Evolutionary conservation across 2,329 filamentous ascomycete genomes (phyloP), one percentile per base, ranked within the genome.

Genomic region (Diaporthe ilicicola): DNA sequence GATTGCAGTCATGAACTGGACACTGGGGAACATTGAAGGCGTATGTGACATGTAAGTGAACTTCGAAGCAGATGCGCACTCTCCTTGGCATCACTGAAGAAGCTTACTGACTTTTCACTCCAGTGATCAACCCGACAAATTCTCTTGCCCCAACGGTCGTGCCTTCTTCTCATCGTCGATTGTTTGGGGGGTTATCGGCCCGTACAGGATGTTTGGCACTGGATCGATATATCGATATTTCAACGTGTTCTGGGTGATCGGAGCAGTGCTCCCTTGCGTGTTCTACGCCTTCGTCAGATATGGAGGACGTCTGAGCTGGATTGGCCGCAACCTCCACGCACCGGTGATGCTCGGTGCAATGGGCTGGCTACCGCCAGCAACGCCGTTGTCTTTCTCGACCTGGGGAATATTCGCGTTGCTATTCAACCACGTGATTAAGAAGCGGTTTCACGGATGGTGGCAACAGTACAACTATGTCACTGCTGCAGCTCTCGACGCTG

Each of bases 391-490:
- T 74, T 91, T 90, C 75, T 85, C 87, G 13, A 79, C 83, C 4
- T 91, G 89, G 89, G 87, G 84, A 3, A 79, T 89, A 19, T 83
- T 88, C 15, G 89, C 89, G 0, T 82, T 86, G 55, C 69, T 90
- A 37, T 91, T 91, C 79, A 89, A 91, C 75, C 85, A 87, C 73
- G 82, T 79, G 65, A 88, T 91, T 72, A 84, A 84, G 39, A 83
- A 84, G 74, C 81, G 82, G 51, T 89, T 81, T 76, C 80, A 81
- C n/a, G 88, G 85, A 0, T 91, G 89, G 89, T 91, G 89, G 89
- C 82, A 83, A 70, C 88, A 86, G 17, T 83, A 84, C 70, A 83
- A 82, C 72, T 83, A 83, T 72, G 76, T 82, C 62, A 83, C 82
- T 1, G 80, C 82, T 0, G 81, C 81, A 0, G 81, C 79, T 0